Evolutionary conservation across 371 early-diverging fungal species (phyloP).

Genomic region (Entomophthora muscae): DNA sequence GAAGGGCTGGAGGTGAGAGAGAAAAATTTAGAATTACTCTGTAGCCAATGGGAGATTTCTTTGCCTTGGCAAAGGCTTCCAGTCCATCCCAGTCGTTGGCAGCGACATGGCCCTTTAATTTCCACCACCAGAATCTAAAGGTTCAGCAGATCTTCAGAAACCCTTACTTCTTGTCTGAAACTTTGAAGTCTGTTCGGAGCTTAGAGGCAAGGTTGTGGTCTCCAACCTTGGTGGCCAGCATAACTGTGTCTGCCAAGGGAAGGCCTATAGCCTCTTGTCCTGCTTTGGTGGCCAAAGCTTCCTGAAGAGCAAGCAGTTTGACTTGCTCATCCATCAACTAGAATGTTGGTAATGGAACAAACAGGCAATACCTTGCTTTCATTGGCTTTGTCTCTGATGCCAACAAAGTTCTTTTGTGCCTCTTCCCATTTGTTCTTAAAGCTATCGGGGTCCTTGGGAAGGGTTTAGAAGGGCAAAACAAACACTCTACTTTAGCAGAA

Average conservation of each 20-base stretch:
- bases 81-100: slow-evolving; percentile 73
- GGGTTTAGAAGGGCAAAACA: slow-evolving; percentile 14
- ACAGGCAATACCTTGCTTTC: not conserved
- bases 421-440: not conserved
- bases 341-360: not conserved
- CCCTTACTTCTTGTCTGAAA: slow-evolving; percentile 68
- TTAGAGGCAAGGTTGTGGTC: slow-evolving; percentile 54
- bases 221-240: slow-evolving; percentile 53
- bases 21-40: slow-evolving; percentile 18
- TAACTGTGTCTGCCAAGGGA: slow-evolving; percentile 70
- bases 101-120: slow-evolving; percentile 63
- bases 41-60: slow-evolving; percentile 70
- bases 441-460: not conserved
- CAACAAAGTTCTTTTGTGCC: not conserved
- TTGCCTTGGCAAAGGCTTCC: slow-evolving; percentile 57
- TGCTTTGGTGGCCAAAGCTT: slow-evolving; percentile 47
- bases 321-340: slow-evolving; percentile 11
- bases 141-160: not conserved
- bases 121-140: slow-evolving; percentile 63
- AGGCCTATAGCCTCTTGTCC: slow-evolving; percentile 46
- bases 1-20: slow-evolving; percentile 35
- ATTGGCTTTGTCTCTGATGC: not conserved
- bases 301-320: slow-evolving; percentile 51
- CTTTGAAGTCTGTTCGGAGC: slow-evolving; percentile 60
- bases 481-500: slow-evolving; percentile 22